Conservation (phyloP, 805 yeast genomes). For the Nakazawaea wyomingensis region DNA sequence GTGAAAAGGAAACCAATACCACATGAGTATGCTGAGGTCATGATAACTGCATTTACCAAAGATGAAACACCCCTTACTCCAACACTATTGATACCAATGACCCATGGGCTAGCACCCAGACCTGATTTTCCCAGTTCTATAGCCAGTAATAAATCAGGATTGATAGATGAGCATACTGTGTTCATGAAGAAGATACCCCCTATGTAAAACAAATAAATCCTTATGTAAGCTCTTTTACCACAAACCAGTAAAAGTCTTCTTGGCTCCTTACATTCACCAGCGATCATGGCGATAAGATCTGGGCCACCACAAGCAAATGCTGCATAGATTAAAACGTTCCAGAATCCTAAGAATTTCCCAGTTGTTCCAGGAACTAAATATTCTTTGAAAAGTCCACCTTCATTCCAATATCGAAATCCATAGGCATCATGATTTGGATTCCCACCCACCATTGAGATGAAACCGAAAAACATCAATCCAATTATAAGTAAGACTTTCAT, state of each 20-base stretch:
- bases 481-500: conserved; percentile 38
- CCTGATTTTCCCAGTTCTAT: conserved; percentile 32
- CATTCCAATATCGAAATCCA: conserved; percentile 29
- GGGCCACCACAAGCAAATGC: conserved; percentile 45
- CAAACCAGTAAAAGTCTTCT: conserved; percentile 43
- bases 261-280: conserved; percentile 46
- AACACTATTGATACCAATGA: conserved; percentile 42
- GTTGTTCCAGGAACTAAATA: conserved; percentile 34
- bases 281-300: conserved; percentile 42
- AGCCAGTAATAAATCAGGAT: conserved; percentile 30
- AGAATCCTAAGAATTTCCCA: conserved; percentile 42
- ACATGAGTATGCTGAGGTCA: conserved; percentile 42
- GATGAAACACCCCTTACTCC: conserved; percentile 38
- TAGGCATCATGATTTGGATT: conserved; percentile 38
- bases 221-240: conserved; percentile 38
- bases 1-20: conserved; percentile 45
- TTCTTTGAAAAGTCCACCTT: conserved; percentile 34
- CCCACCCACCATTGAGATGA: conserved; percentile 48
- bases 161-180: conserved; percentile 38
- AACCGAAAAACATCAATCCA: conserved; percentile 38
- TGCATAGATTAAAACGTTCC: conserved; percentile 36
- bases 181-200: conserved; percentile 46
- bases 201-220: conserved; percentile 39
- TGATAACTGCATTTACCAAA: conserved; percentile 37
- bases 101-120: conserved; percentile 45